These are phyloP conservation scores for Cyberlindnera misumaiensis DNA, from an alignment of 805 yeast species.

Conservation along the genomic window DNA sequence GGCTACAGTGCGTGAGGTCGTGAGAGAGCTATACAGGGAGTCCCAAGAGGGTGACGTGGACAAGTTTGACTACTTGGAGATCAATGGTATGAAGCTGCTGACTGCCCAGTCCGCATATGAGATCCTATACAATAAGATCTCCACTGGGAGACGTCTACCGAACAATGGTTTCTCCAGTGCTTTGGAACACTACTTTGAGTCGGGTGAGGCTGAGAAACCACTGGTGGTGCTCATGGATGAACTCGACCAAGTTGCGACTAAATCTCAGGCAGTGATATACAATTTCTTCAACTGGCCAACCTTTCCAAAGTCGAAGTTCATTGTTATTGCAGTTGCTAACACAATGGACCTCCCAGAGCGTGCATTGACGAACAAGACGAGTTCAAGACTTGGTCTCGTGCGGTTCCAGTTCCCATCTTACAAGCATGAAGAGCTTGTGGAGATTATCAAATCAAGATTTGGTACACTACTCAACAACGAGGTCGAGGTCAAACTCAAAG, in stretches of 20 bases:
- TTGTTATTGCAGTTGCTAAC: slow-evolving; percentile 91
- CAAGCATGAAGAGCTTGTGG: slow-evolving; percentile 67
- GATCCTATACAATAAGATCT: slow-evolving; percentile 68
- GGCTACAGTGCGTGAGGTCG: slow-evolving; percentile 83
- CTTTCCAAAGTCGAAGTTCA: slow-evolving; percentile 64
- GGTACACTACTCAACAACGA: slow-evolving; percentile 32
- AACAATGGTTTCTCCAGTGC: slow-evolving; percentile 42
- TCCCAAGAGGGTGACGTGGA: slow-evolving; percentile 32
- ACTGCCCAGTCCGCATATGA: slow-evolving; percentile 81
- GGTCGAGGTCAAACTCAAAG: slow-evolving; percentile 33
- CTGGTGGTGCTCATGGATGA: slow-evolving; percentile 84
- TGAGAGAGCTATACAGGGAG: slow-evolving; percentile 53
- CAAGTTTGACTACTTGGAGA: slow-evolving; percentile 70
- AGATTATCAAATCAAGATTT: slow-evolving; percentile 67
- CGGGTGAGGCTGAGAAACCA: slow-evolving; percentile 21
- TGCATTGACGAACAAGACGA: slow-evolving; percentile 75
- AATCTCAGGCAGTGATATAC: slow-evolving; percentile 80
- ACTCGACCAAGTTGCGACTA: slow-evolving; percentile 83
- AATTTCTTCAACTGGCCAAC: slow-evolving; percentile 98
- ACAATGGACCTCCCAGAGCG: slow-evolving; percentile 97
- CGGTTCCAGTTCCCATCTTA: slow-evolving; percentile 88
- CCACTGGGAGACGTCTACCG: slow-evolving; percentile 46
- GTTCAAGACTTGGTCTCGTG: slow-evolving; percentile 84
- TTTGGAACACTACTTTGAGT: slow-evolving; percentile 64
- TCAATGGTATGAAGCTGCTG: slow-evolving; percentile 83